phyloP scores from a whole-genome alignment of 768 basidiomycete genomes.

The Calocera viscosa region DNA sequence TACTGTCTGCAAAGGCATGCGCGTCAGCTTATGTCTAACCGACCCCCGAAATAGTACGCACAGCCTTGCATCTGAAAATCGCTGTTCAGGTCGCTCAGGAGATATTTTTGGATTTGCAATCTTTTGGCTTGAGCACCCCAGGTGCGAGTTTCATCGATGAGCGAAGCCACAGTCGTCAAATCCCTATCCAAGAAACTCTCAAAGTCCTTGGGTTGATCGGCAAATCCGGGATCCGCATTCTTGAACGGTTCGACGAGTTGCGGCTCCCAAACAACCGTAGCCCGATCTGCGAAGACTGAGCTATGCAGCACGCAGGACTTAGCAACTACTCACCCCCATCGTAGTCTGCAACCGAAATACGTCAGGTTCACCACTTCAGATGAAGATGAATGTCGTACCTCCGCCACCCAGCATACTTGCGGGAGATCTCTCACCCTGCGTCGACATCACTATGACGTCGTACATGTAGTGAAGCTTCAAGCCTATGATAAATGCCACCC shows the following conservation, averaged over 20 bases:
- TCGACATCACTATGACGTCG: slow-evolving; percentile 23
- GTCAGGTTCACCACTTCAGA: slow-evolving; percentile 28
- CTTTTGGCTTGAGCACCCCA: slow-evolving; percentile 22
- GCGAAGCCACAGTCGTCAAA: slow-evolving; percentile 35
- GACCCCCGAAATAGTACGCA: slow-evolving; percentile 28
- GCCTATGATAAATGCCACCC: too few species aligned
- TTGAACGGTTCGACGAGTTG: slow-evolving; percentile 42
- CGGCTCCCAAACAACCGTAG: slow-evolving; percentile 42
- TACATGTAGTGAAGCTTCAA: slow-evolving; percentile 3
- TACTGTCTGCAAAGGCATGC: slow-evolving; percentile 24
- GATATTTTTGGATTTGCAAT: slow-evolving; percentile 34
- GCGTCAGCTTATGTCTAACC: slow-evolving; percentile 30
- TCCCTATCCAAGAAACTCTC: slow-evolving; percentile 32
- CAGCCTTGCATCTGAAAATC: background rate
- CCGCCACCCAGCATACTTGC: slow-evolving; percentile 51
- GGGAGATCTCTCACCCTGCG: slow-evolving; percentile 34
- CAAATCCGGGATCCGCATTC: slow-evolving; percentile 39
- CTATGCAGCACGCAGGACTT: too few species aligned
- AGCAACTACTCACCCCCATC: slow-evolving; percentile 34
- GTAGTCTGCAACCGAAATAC: slow-evolving; percentile 34
- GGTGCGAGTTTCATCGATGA: slow-evolving; percentile 24
- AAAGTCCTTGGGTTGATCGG: slow-evolving; percentile 38
- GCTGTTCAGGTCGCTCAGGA: slow-evolving; percentile 36
- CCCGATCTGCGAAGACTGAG: slow-evolving; percentile 8
- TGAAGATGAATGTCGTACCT: slow-evolving; percentile 29